Conservation (phyloP, 1,139 yeast species). For the Arxiozyma slooffiae region DNA sequence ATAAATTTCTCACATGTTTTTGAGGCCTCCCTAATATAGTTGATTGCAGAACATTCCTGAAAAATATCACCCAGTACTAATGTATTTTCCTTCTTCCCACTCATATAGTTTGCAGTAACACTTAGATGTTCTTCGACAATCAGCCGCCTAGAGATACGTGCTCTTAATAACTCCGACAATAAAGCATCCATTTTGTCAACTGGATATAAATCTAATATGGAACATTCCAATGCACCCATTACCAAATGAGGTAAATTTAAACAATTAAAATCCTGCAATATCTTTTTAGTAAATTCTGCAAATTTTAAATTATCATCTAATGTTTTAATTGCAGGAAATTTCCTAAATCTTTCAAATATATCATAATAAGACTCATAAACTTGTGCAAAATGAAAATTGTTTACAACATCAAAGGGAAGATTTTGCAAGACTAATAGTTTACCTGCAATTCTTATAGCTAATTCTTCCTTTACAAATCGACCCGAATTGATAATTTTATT, state of each 20-base stretch:
- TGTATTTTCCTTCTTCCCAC: conserved; percentile 33
- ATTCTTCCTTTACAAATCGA: conserved; percentile 74
- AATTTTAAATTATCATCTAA: conserved; percentile 67
- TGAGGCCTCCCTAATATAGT: conserved; percentile 39
- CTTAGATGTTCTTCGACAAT: conserved; percentile 86
- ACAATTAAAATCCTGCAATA: conserved; percentile 66
- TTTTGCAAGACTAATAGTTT: conserved; percentile 70
- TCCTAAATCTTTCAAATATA: conserved; percentile 77
- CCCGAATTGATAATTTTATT: conserved; percentile 75
- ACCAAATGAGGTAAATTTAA: conserved; percentile 76
- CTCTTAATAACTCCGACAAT: conserved; percentile 67
- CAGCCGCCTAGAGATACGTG: conserved; percentile 80
- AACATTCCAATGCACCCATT: conserved; percentile 87
- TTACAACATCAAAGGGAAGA: conserved; percentile 74
- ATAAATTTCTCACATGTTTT: conserved; percentile 44
- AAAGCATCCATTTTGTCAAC: conserved; percentile 57
- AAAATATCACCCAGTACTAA: conserved; percentile 76
- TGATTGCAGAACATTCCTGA: conserved; percentile 65
- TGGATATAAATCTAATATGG: conserved; percentile 56
- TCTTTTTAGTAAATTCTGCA: conserved; percentile 49
- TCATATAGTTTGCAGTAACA: conserved; percentile 53
- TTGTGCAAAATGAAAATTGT: conserved; percentile 74
- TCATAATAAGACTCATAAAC: conserved; percentile 83
- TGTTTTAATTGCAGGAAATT: conserved; percentile 54
- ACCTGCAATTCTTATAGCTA: conserved; percentile 75